Evolutionary conservation across 106 monocot species (phyloP).

Genomic region (Dendrobium nobile): DNA sequence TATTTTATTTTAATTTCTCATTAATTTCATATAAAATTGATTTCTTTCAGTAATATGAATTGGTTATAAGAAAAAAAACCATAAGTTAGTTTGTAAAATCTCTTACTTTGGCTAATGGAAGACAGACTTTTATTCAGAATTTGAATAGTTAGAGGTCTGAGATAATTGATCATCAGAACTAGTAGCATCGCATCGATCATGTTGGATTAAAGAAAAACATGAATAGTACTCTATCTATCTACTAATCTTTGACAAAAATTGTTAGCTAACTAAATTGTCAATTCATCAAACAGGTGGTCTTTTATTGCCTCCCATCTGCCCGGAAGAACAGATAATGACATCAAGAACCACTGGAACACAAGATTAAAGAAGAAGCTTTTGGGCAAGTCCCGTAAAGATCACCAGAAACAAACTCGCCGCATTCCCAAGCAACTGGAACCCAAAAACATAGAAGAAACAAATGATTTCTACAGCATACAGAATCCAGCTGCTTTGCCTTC

Average conservation of each 20-base stretch:
- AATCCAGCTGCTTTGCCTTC: not conserved
- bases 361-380: slow-evolving; percentile 69
- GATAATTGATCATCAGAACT: too few species aligned
- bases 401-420: not conserved
- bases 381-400: slow-evolving; percentile 17
- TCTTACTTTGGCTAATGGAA: too few species aligned
- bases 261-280: too few species aligned
- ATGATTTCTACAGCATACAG: not conserved
- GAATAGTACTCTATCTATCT: too few species aligned
- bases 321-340: slow-evolving; percentile 82
- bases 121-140: not conserved
- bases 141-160: not conserved
- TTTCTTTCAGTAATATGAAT: not conserved
- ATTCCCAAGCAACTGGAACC: not conserved
- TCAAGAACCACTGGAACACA: slow-evolving; percentile 96
- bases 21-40: not conserved
- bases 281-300: slow-evolving; percentile 56
- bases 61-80: too few species aligned
- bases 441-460: not conserved
- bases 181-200: too few species aligned
- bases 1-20: not conserved
- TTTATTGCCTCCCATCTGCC: slow-evolving; percentile 82
- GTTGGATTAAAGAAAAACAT: too few species aligned
- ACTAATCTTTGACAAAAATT: too few species aligned
- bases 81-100: too few species aligned